Percentiles rank a stretch among this genome's conserved stretches.
Conservation (phyloP, 2,329 filamentous ascomycete genomes). For the Botrytis aclada region DNA sequence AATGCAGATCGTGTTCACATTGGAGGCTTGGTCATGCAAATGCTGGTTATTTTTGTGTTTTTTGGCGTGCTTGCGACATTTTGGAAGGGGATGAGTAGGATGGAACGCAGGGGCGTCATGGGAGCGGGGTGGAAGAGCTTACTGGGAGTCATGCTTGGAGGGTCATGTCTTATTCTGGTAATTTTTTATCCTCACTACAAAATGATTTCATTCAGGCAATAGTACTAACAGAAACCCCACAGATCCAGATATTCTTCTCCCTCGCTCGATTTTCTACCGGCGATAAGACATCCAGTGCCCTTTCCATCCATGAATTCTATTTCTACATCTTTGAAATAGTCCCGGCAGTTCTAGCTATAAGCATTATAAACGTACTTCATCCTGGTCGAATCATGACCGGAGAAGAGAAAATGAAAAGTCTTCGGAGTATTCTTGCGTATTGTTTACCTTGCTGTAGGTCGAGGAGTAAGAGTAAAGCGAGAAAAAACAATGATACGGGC, state of each 20-base stretch:
- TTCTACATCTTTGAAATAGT: not conserved
- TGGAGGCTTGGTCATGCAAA: constrained; percentile 51
- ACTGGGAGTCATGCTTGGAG: not conserved
- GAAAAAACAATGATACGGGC: not conserved
- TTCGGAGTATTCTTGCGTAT: not conserved
- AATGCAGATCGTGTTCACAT: constrained; percentile 48
- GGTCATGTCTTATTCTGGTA: not conserved
- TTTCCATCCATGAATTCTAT: not conserved
- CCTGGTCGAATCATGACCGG: not conserved
- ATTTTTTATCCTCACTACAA: not conserved
- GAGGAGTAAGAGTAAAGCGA: not conserved
- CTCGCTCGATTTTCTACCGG: not conserved
- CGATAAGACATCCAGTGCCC: not conserved
- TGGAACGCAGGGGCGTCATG: not conserved
- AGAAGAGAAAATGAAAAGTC: not conserved
- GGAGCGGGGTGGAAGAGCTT: not conserved
- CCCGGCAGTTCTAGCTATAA: not conserved
- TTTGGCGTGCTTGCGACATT: not conserved
- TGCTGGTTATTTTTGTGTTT: constrained; percentile 49
- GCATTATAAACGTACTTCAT: not conserved
- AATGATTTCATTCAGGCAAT: not conserved
- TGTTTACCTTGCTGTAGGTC: not conserved
- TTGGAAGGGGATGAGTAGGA: not conserved
- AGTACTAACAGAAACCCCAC: not conserved
- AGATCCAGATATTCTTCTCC: not conserved